Conservation (phyloP, 1,139 yeast genomes). For the Saccharomyces hybrid region DNA sequence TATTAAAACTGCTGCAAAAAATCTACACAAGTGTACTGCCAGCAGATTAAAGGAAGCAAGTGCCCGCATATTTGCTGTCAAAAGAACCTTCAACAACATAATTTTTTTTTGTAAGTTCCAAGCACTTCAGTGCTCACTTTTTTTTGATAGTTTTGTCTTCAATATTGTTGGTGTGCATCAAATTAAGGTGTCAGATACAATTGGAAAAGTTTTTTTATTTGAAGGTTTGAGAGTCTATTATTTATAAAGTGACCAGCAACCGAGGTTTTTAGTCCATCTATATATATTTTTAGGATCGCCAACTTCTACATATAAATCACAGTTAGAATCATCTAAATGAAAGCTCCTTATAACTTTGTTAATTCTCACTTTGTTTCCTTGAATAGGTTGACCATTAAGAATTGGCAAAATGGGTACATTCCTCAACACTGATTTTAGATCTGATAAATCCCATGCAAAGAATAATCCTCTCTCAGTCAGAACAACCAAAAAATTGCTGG, state of each 20-base stretch:
- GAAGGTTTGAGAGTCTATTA: not conserved
- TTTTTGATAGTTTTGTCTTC: too few species aligned
- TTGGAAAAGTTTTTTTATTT: too few species aligned
- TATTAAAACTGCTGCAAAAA: too few species aligned
- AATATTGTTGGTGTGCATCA: too few species aligned
- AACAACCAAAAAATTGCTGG: constrained; percentile 18
- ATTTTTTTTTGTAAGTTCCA: too few species aligned
- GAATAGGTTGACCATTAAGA: constrained; percentile 21
- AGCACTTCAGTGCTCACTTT: too few species aligned
- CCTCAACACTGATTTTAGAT: constrained; percentile 16
- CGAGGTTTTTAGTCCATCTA: constrained; percentile 19
- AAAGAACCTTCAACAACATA: too few species aligned
- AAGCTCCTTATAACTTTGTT: constrained; percentile 18
- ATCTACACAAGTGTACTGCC: too few species aligned
- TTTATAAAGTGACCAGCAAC: constrained; percentile 21
- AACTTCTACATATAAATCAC: constrained; percentile 13
- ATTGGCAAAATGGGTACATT: constrained; percentile 28
- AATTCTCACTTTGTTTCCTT: constrained; percentile 25
- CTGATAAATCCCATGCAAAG: constrained; percentile 26
- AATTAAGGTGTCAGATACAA: too few species aligned
- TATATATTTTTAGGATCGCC: constrained; percentile 14
- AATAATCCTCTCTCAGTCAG: constrained; percentile 30
- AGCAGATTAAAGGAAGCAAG: too few species aligned
- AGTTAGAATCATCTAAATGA: constrained; percentile 8
- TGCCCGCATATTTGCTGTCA: too few species aligned